Conservation (phyloP, 2,329 filamentous ascomycete genomes). For the Aureobasidium lini region DNA sequence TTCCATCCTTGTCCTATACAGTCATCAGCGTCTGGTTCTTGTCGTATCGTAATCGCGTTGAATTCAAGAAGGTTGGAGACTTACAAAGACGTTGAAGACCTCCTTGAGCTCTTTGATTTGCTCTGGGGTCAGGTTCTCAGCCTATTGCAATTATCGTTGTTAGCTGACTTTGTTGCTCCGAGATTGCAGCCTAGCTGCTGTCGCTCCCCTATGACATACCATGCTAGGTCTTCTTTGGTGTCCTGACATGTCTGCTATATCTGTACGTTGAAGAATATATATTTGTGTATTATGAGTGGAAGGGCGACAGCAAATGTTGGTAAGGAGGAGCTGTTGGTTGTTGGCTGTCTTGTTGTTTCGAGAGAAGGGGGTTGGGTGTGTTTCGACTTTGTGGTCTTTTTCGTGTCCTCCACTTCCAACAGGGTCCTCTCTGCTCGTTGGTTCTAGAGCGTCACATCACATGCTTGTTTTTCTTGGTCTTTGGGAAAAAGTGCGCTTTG, state of each 20-base stretch:
- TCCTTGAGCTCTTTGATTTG: slow-evolving; percentile 13
- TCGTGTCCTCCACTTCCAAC: neutral
- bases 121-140: slow-evolving; percentile 2
- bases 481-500: neutral
- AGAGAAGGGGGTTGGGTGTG: neutral
- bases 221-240: slow-evolving; percentile 11
- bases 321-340: neutral
- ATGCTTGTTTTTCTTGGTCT: slow-evolving; percentile 1
- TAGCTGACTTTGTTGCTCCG: neutral
- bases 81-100: slow-evolving; percentile 11
- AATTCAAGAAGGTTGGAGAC: neutral
- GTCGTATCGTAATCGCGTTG: neutral
- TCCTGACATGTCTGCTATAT: neutral
- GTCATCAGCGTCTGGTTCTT: neutral
- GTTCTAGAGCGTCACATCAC: slow-evolving; percentile 9
- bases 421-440: neutral
- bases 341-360: slow-evolving; percentile 5
- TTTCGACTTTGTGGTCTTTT: slow-evolving; percentile 9
- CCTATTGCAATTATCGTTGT: neutral
- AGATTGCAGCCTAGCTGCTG: neutral
- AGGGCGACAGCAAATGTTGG: neutral
- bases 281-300: neutral
- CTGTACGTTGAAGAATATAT: neutral
- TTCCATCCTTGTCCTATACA: slow-evolving; percentile 12
- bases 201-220: slow-evolving; percentile 4